These are phyloP conservation scores for Solanum boliviense DNA, from an alignment of 257 asterid species.

Conservation along the genomic window DNA sequence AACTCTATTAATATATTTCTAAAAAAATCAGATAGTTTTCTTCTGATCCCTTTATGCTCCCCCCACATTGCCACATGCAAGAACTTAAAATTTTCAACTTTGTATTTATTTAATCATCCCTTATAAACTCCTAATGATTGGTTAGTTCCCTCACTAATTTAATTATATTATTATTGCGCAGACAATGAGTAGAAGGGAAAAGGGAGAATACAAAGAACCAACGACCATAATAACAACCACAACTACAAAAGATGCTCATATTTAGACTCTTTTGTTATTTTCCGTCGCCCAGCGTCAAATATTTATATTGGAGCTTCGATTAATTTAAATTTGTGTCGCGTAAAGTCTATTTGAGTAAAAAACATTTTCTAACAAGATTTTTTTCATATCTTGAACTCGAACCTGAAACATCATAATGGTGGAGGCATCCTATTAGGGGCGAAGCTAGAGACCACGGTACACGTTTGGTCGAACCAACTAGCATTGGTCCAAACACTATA, in stretches of 20 bases:
- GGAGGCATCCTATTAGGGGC: no score
- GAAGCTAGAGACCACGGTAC: not conserved
- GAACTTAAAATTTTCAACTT: conserved; percentile 10
- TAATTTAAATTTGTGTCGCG: not conserved
- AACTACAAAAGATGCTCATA: conserved; percentile 53
- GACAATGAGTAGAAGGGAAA: conserved; percentile 8
- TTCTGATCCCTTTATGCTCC: conserved; percentile 29
- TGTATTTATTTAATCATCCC: conserved; percentile 26
- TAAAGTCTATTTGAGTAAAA: not conserved
- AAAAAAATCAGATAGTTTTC: not conserved
- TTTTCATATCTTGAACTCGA: not conserved
- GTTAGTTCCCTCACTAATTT: conserved; percentile 40
- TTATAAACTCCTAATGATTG: conserved; percentile 45
- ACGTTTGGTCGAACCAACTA: not conserved
- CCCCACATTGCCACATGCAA: conserved; percentile 75
- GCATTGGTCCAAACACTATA: not conserved
- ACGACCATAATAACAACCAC: conserved; percentile 21
- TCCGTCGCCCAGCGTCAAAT: rapidly evolving
- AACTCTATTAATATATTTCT: not conserved
- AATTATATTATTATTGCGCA: conserved; percentile 1
- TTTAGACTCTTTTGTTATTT: not conserved
- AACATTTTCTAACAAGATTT: not conserved
- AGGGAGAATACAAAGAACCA: conserved; percentile 23
- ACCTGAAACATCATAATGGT: not conserved
- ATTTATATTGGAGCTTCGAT: not conserved